Percentiles rank a stretch among this genome's conserved stretches.
These are phyloP conservation scores for Evansstolkia leycettana DNA, from an alignment of 495 filamentous ascomycete species.

Conservation along the genomic window DNA sequence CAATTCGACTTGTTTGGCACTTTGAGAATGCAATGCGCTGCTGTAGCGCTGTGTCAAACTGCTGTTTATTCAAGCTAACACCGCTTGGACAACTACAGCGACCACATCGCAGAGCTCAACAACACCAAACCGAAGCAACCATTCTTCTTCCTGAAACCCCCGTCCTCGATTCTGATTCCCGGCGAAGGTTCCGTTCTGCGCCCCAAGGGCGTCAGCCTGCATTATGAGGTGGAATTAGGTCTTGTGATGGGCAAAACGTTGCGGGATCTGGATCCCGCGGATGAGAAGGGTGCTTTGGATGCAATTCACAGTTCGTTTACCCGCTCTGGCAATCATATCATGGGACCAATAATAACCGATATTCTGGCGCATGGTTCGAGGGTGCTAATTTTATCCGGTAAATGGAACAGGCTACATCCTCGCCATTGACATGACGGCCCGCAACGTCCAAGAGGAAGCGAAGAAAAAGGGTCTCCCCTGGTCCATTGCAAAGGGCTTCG, in stretches of 20 bases:
- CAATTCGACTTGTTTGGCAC: neutral
- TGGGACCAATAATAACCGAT: no score
- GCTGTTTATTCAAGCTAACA: no score
- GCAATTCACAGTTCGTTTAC: slow-evolving; percentile 33
- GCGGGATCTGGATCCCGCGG: slow-evolving; percentile 55
- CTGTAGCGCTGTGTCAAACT: no score
- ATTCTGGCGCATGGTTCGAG: slow-evolving; percentile 1
- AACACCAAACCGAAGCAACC: slow-evolving; percentile 76
- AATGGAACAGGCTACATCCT: slow-evolving; percentile 69
- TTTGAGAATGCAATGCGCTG: no score
- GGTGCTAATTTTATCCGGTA: neutral
- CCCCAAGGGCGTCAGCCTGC: slow-evolving; percentile 68
- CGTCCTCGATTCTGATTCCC: slow-evolving; percentile 69
- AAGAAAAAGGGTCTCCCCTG: slow-evolving; percentile 97
- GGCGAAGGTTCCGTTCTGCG: slow-evolving; percentile 69
- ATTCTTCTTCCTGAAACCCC: slow-evolving; percentile 97
- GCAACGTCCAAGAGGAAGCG: slow-evolving; percentile 86
- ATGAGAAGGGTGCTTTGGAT: slow-evolving; percentile 40
- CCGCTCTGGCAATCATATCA: no score
- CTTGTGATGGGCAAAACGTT: slow-evolving; percentile 70
- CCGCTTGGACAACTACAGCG: slow-evolving; percentile 34
- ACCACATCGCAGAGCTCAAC: slow-evolving; percentile 89
- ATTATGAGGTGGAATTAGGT: slow-evolving; percentile 93
- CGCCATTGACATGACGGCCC: slow-evolving; percentile 86
- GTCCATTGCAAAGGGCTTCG: slow-evolving; percentile 92